phyloP scores from a whole-genome alignment of 2,329 filamentous ascomycete genomes.

The Verruconis gallopava region DNA sequence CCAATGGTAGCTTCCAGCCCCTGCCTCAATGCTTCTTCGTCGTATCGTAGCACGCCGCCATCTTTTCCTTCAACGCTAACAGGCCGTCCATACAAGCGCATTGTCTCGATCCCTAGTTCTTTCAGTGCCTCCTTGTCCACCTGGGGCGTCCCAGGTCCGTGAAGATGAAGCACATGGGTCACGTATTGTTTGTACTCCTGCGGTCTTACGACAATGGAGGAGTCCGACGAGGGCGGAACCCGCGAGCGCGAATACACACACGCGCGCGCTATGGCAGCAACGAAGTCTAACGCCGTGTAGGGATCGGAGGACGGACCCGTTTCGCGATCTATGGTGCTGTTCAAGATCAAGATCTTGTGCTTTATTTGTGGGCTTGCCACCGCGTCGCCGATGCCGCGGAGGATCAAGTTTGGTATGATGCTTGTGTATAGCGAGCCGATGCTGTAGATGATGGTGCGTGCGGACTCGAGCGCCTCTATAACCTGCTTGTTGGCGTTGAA shows the following conservation, averaged over 20 bases:
- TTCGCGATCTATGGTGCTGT: slow-evolving; percentile 74
- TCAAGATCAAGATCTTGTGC: slow-evolving; percentile 73
- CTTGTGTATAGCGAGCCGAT: slow-evolving; percentile 92
- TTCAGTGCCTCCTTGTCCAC: slow-evolving; percentile 55
- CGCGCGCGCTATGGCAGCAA: slow-evolving; percentile 56
- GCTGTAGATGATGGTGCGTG: slow-evolving; percentile 69
- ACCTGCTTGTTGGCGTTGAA: slow-evolving; percentile 74
- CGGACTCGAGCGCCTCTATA: slow-evolving; percentile 49
- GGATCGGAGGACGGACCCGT: slow-evolving; percentile 56
- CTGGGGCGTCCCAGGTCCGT: slow-evolving; percentile 53
- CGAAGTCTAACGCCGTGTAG: slow-evolving; percentile 68
- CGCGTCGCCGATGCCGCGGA: slow-evolving; percentile 60
- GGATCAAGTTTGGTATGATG: slow-evolving; percentile 68
- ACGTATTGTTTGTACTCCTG: slow-evolving; percentile 55
- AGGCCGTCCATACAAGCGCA: slow-evolving; percentile 62
- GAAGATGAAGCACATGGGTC: slow-evolving; percentile 71
- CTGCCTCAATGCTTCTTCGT: slow-evolving; percentile 59
- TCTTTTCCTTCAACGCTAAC: slow-evolving; percentile 28
- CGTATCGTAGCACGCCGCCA: slow-evolving; percentile 52
- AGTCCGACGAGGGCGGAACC: slow-evolving; percentile 3
- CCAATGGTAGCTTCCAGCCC: slow-evolving; percentile 69
- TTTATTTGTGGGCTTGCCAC: slow-evolving; percentile 41
- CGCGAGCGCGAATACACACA: slow-evolving; percentile 48
- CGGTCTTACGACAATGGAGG: slow-evolving; percentile 9
- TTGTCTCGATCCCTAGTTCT: slow-evolving; percentile 59